Conservation (phyloP, 73 alveolate species). For the Vitrella brassicaformis region DNA sequence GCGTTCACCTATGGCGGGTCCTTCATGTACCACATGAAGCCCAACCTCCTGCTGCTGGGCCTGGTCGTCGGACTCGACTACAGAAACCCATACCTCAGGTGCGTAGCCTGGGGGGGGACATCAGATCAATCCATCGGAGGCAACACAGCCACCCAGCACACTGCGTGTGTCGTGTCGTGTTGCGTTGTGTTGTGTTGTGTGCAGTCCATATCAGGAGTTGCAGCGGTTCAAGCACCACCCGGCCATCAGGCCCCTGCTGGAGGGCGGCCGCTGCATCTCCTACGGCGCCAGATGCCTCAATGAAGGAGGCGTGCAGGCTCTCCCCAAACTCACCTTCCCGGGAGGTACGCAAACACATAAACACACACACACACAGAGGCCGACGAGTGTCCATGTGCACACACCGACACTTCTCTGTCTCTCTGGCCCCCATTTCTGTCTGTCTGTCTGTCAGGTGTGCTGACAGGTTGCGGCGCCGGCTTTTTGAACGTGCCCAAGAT, state of each 20-base stretch:
- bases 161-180: no score
- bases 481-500: slow-evolving; percentile 81
- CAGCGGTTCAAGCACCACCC: slow-evolving; percentile 71
- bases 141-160: no score
- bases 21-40: slow-evolving; percentile 75
- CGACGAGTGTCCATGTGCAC: no score
- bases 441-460: neutral
- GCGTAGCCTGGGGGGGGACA: no score
- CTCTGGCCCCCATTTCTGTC: neutral
- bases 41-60: slow-evolving; percentile 39
- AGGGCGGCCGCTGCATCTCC: slow-evolving; percentile 73
- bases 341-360: slow-evolving; percentile 84
- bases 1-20: slow-evolving; percentile 76
- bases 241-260: slow-evolving; percentile 39
- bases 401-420: no score
- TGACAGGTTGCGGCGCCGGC: slow-evolving; percentile 84
- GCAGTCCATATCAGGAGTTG: slow-evolving; percentile 41
- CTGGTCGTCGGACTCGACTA: slow-evolving; percentile 83
- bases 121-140: no score
- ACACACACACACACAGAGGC: no score
- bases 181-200: neutral
- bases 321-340: slow-evolving; percentile 82
- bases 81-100: slow-evolving; percentile 63
- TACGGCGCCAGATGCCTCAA: slow-evolving; percentile 87
- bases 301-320: slow-evolving; percentile 83